A percentile compares a stretch with the other conserved stretches of the same genome.
Evolutionary conservation across 768 basidiomycete genomes (phyloP).

Genomic region (Amanita fuliginea): DNA sequence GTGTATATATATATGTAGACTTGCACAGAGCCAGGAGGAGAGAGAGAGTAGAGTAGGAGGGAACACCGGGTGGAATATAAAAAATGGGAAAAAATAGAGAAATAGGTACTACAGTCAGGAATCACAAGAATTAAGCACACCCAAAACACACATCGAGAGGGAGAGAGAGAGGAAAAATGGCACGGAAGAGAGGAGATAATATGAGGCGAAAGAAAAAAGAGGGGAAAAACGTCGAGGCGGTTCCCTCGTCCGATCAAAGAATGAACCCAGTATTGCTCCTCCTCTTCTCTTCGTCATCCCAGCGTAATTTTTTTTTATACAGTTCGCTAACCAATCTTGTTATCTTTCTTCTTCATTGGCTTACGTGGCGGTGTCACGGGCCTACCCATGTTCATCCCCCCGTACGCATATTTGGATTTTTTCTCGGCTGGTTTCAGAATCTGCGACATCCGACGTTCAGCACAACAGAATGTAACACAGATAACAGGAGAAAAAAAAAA

Average conservation of each 20-base stretch:
- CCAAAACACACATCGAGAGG: slow-evolving; percentile 7
- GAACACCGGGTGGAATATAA: not conserved
- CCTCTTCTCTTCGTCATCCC: slow-evolving; percentile 1
- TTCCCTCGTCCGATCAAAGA: slow-evolving; percentile 1
- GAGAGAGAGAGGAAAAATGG: not conserved
- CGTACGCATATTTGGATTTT: slow-evolving; percentile 89
- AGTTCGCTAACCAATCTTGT: slow-evolving; percentile 38
- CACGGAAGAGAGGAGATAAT: slow-evolving; percentile 4
- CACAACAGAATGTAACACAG: not conserved
- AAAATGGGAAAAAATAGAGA: slow-evolving; percentile 5
- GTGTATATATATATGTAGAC: slow-evolving; percentile 4
- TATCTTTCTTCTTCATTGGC: slow-evolving; percentile 87
- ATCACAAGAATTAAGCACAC: slow-evolving; percentile 7
- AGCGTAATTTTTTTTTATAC: not conserved
- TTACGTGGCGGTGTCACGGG: slow-evolving; percentile 95
- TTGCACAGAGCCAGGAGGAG: slow-evolving; percentile 6
- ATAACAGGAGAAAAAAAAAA: no score
- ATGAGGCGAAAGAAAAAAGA: not conserved
- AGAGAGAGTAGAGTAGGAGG: slow-evolving; percentile 2
- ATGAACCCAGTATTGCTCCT: not conserved
- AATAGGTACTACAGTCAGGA: slow-evolving; percentile 4
- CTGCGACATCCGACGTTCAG: slow-evolving; percentile 29
- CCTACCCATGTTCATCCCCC: slow-evolving; percentile 76
- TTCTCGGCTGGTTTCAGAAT: slow-evolving; percentile 99
- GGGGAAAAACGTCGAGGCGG: not conserved